These are phyloP conservation scores for Amoeboaphelidium protococcarum DNA, from an alignment of 371 early-diverging fungal species.

Conservation along the genomic window DNA sequence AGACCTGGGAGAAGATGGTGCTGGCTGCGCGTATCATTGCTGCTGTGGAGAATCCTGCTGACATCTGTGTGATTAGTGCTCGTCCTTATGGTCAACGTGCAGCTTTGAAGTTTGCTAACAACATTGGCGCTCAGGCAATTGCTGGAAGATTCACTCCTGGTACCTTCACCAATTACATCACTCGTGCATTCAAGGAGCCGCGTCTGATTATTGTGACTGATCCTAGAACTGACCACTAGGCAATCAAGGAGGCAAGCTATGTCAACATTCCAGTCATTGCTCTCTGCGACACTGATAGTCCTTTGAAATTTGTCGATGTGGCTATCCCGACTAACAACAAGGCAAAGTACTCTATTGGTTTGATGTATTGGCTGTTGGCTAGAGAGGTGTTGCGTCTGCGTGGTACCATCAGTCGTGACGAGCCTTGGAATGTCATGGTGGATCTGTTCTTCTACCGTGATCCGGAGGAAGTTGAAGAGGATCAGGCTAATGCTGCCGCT, in stretches of 20 bases:
- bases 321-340: slow-evolving; percentile 99
- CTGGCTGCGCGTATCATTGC: slow-evolving; percentile 95
- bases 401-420: slow-evolving; percentile 51
- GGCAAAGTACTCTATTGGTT: slow-evolving; percentile 91
- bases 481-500: slow-evolving; percentile 28
- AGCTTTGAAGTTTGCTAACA: slow-evolving; percentile 89
- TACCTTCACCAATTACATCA: slow-evolving; percentile 98
- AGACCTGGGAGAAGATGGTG: slow-evolving; percentile 98
- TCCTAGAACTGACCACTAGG: slow-evolving; percentile 93
- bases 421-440: slow-evolving; percentile 78
- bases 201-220: slow-evolving; percentile 92
- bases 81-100: slow-evolving; percentile 96
- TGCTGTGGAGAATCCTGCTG: slow-evolving; percentile 79
- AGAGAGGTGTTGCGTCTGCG: slow-evolving; percentile 94
- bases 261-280: slow-evolving; percentile 99
- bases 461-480: slow-evolving; percentile 69
- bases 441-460: slow-evolving; percentile 98
- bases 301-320: slow-evolving; percentile 80
- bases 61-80: slow-evolving; percentile 82
- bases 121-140: slow-evolving; percentile 88
- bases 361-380: slow-evolving; percentile 87
- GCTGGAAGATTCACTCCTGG: slow-evolving; percentile 99
- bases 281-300: slow-evolving; percentile 89
- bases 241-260: slow-evolving; percentile 92
- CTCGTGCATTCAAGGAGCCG: slow-evolving; percentile 94